Percentiles rank a stretch among this genome's conserved stretches.
Evolutionary conservation across 2,329 filamentous ascomycete species (phyloP).

Genomic region (Sphaerostilbella broomeana): DNA sequence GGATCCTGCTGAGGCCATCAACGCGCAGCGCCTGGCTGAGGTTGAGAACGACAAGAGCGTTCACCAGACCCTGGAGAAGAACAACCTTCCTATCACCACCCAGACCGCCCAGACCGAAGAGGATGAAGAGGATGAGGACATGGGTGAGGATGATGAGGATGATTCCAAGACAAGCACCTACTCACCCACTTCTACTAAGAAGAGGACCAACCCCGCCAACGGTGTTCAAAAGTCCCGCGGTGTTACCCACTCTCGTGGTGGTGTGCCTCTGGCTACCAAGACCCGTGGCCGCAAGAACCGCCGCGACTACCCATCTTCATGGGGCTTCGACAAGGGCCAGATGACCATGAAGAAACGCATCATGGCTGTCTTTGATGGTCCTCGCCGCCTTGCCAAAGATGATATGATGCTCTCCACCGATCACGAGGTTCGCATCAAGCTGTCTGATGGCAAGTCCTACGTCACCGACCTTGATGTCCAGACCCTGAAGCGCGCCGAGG

Average conservation of each 20-base stretch:
- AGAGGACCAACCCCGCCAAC: conserved; percentile 48
- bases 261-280: conserved; percentile 52
- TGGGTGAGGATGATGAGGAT: conserved; percentile 47
- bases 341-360: conserved; percentile 99
- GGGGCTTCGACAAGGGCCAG: conserved; percentile 86
- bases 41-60: conserved; percentile 59
- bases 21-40: conserved; percentile 58
- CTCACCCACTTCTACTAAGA: conserved; percentile 39
- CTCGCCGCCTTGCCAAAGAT: conserved; percentile 85
- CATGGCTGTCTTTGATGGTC: conserved; percentile 84
- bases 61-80: conserved; percentile 57
- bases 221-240: conserved; percentile 63
- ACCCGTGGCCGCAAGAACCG: conserved; percentile 76
- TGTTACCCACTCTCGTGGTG: conserved; percentile 71
- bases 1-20: conserved; percentile 62
- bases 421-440: conserved; percentile 82
- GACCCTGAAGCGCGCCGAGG: conserved; percentile 81
- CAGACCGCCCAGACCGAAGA: conserved; percentile 34
- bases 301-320: conserved; percentile 87
- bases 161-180: conserved; percentile 32
- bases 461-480: conserved; percentile 91
- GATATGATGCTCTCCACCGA: conserved; percentile 98
- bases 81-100: conserved; percentile 46
- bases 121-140: conserved; percentile 48
- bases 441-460: conserved; percentile 70